Evolutionary conservation across 1,284 basidiomycete species (phyloP), one percentile per base, ranked within the genome.

Genomic region (Puccinia polysora): DNA sequence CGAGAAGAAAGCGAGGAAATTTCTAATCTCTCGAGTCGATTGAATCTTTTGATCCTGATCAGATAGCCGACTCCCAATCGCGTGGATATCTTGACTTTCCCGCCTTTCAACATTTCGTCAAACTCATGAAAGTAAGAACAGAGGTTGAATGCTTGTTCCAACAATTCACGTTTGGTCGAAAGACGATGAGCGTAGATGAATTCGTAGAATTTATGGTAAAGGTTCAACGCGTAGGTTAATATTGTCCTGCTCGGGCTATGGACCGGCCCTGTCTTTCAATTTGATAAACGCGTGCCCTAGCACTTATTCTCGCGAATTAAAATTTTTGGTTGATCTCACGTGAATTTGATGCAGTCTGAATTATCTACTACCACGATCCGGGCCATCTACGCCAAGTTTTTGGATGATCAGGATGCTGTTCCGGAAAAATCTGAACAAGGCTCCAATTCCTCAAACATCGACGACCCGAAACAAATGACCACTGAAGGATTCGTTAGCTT

Each of bases 21-120:
- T n/a, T n/a, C n/a, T n/a, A n/a, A n/a, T n/a, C n/a, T 45, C 45
- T 50, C 12, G 47, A 65, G 18, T 59, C 38, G 12, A 12, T 32
- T 2, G 14, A 53, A 20, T n/a, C 1, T 49, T 50, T 15, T 25
- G 1, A 15, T 10, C 8, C 28, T 52, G 1, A 30, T 1, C 34
- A 87, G 84, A 86, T 69, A 81, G 88, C 89, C 0, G 91, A 94
- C 78, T 79, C 79, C 4, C 82, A 85, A 50, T 81, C 84, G n/a
- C 83, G 84, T 1, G 85, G 85, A 2, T 89, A 83, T 74, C 85
- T 98, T 47, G 87, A 93, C 79, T 92, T 94, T 78, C 78, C 84
- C 1, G 88, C 89, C 74, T 97, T 97, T 78, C 88, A 89, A 74
- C 82, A 83, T 15, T 93, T 97, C 74, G 90, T 97, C 75, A 89